phyloP scores from a whole-genome alignment of 768 basidiomycete species.

The Suillus sp. region DNA sequence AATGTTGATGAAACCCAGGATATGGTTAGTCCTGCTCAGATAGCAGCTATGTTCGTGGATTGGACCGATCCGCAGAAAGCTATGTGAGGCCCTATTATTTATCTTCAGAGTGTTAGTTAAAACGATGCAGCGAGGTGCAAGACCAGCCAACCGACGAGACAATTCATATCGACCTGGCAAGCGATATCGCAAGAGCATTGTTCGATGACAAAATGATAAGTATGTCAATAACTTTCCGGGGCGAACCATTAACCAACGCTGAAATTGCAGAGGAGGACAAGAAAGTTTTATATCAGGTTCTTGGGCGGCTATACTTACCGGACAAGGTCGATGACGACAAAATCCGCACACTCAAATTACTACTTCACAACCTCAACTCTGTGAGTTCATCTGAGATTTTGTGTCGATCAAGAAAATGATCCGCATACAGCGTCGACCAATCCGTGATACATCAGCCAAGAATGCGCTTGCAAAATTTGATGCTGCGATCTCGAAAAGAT shows the following conservation, averaged over 20 bases:
- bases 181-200: slow-evolving; percentile 49
- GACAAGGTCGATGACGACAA: slow-evolving; percentile 70
- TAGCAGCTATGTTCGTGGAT: slow-evolving; percentile 78
- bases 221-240: slow-evolving; percentile 35
- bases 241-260: not conserved
- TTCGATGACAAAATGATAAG: slow-evolving; percentile 55
- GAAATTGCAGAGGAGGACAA: slow-evolving; percentile 53
- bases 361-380: slow-evolving; percentile 58
- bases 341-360: slow-evolving; percentile 60
- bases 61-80: slow-evolving; percentile 87
- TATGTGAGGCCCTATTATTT: slow-evolving; percentile 43
- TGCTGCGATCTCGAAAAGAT: slow-evolving; percentile 64
- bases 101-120: not conserved
- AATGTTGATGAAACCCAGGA: slow-evolving; percentile 72
- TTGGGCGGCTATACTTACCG: slow-evolving; percentile 67
- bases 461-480: slow-evolving; percentile 79
- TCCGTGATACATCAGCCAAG: slow-evolving; percentile 57
- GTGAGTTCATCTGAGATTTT: slow-evolving; percentile 38
- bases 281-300: slow-evolving; percentile 63
- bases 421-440: slow-evolving; percentile 52
- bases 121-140: slow-evolving; percentile 39
- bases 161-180: slow-evolving; percentile 59
- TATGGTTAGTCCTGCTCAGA: slow-evolving; percentile 72
- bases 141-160: slow-evolving; percentile 40
- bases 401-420: not conserved